phyloP scores from a whole-genome alignment of 2,329 filamentous ascomycete genomes.

The Drechslerella stenobrocha region DNA sequence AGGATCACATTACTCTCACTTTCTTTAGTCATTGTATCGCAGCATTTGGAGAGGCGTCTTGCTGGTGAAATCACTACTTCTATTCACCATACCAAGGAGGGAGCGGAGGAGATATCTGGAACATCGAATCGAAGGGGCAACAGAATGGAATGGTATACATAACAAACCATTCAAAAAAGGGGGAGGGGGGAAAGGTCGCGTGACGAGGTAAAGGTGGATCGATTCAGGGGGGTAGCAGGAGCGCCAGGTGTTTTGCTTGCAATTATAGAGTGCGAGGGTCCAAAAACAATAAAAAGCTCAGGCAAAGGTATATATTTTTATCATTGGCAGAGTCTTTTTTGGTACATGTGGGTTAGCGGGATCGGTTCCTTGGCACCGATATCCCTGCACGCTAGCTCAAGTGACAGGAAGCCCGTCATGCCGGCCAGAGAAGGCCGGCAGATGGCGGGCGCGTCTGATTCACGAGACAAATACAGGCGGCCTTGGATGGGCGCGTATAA shows the following conservation, averaged over 20 bases:
- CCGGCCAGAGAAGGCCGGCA: background rate
- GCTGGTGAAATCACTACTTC: slow-evolving; percentile 1
- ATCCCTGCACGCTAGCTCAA: background rate
- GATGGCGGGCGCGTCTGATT: slow-evolving; percentile 28
- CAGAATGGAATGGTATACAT: background rate
- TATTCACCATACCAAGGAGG: slow-evolving; percentile 6
- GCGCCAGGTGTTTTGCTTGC: slow-evolving; percentile 2
- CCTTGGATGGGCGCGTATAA: too few species aligned
- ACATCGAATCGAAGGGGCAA: background rate
- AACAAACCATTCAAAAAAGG: background rate
- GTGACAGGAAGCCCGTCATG: background rate
- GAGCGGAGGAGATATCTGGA: background rate
- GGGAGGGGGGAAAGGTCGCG: background rate
- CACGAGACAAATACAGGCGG: slow-evolving; percentile 28
- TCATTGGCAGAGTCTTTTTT: slow-evolving; percentile 8
- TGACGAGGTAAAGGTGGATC: background rate
- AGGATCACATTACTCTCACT: slow-evolving; percentile 6
- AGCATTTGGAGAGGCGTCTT: slow-evolving; percentile 15
- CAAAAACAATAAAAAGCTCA: background rate
- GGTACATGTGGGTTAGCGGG: background rate
- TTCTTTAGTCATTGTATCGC: slow-evolving; percentile 12
- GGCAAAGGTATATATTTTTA: background rate
- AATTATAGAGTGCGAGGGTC: slow-evolving; percentile 5
- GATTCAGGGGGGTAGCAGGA: background rate
- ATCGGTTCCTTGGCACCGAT: background rate